A percentile compares a stretch with the other conserved stretches of the same genome.
These are phyloP conservation scores for Dioscorea cayenensis DNA, from an alignment of 116 monocot species.

Conservation along the genomic window DNA sequence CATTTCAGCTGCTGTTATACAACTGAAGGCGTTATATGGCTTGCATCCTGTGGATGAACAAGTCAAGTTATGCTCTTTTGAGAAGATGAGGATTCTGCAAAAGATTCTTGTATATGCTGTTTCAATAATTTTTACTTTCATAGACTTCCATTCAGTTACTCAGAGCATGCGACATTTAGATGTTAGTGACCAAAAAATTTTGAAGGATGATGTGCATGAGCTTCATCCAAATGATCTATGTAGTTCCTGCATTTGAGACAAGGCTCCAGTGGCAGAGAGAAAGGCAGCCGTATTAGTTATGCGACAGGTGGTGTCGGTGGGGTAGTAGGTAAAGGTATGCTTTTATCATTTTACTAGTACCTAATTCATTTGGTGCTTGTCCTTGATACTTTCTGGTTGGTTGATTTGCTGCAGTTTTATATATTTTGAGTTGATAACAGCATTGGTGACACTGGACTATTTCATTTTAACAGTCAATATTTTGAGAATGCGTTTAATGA, in stretches of 20 bases:
- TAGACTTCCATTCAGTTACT: conserved; percentile 47
- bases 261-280: conserved; percentile 51
- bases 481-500: too few relatives aligned
- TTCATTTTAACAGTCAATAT: too few relatives aligned
- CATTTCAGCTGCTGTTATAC: conserved; percentile 71
- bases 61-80: conserved; percentile 27
- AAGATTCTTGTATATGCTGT: conserved; percentile 77
- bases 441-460: too few relatives aligned
- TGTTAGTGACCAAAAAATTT: conserved; percentile 13
- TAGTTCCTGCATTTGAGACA: conserved; percentile 33
- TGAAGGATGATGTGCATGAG: conserved; percentile 16
- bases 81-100: conserved; percentile 55
- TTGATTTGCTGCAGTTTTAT: too few relatives aligned
- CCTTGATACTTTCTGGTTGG: neutral
- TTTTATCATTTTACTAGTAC: conserved; percentile 12
- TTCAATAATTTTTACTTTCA: conserved; percentile 62
- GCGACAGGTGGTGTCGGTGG: conserved; percentile 96
- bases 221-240: conserved; percentile 20
- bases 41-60: conserved; percentile 53
- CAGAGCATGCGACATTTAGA: conserved; percentile 24
- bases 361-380: neutral
- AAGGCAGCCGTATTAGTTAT: conserved; percentile 70
- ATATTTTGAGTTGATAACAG: too few relatives aligned
- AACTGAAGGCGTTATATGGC: conserved; percentile 74
- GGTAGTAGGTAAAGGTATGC: conserved; percentile 93